Evolutionary conservation across 305 asterid species (phyloP).

Genomic region (Fraxinus greggii): DNA sequence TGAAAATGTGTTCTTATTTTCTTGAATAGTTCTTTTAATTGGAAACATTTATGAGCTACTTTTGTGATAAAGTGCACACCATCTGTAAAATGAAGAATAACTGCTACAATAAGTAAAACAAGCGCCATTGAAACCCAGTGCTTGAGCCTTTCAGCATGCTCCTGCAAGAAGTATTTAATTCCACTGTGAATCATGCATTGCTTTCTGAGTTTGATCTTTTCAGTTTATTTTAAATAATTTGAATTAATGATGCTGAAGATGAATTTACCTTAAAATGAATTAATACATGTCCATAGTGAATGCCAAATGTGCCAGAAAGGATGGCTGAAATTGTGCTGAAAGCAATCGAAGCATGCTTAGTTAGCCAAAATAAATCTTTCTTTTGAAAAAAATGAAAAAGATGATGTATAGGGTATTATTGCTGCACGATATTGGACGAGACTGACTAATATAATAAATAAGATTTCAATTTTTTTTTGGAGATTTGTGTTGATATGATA

Average conservation of each 20-base stretch:
- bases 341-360: neutral
- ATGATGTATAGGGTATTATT: neutral
- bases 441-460: neutral
- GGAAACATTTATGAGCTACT: neutral
- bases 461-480: neutral
- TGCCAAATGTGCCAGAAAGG: slow-evolving; percentile 73
- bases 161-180: slow-evolving; percentile 37
- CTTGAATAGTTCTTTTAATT: neutral
- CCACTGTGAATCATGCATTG: neutral
- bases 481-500: too few relatives aligned
- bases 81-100: slow-evolving; percentile 74
- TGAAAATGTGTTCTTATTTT: neutral
- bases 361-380: neutral
- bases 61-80: slow-evolving; percentile 36
- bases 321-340: slow-evolving; percentile 77
- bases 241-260: neutral
- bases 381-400: neutral
- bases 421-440: neutral
- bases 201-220: neutral
- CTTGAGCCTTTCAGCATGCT: slow-evolving; percentile 77
- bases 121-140: slow-evolving; percentile 80
- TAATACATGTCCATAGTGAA: slow-evolving; percentile 85
- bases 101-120: slow-evolving; percentile 46
- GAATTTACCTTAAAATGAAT: slow-evolving; percentile 63
- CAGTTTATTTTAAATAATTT: neutral